Base-by-base conservation (phyloP, 2,329 filamentous ascomycete species). In the Pleurostoma richardsiae region DNA sequence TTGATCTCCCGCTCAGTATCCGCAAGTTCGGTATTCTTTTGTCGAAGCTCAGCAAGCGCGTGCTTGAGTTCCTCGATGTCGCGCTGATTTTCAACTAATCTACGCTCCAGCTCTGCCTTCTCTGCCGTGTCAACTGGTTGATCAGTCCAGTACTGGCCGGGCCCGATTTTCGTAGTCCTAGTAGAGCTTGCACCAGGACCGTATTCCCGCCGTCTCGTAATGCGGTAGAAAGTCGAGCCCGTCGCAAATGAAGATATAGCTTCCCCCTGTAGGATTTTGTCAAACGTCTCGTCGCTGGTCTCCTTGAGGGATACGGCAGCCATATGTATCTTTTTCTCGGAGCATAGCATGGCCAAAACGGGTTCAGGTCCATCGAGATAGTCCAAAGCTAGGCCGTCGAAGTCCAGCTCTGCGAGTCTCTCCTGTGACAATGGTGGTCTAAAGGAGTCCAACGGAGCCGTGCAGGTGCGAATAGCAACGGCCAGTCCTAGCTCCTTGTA, bases 281-380 rank as follows among this genome's bases (percentile, higher is more conserved):
- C 72, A 57, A 85, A 89, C 55, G 90, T 83, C 38, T 78, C 72
- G 30, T 88, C 79, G 3, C 65, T 79, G 31, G 91, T 80, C 7
- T 88, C 81, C 4, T 63, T 64, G 10, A 83, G 69, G 11, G 79
- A 73, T 40, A 92, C 77, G 1, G 82, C 89, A 5, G 85, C 84
- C 29, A 72, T 70, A 56, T 95, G 82, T 5, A 96, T 65, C 45
- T 71, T 77, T 48, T 77, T 80, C 54, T 88, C 85, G 10, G 82
- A 78, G 64, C 90, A 96, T 27, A 99, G 78, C 86, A 95, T 94
- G 5, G 89, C 86, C 31, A 97, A 70, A 2, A 99, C 88, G 2
- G 88, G 79, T 2, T 85, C 82, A 0, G 95, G 95, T 0, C 92
- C 94, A 31, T 84, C 77, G 5, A 99, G 61, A 49, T 79, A 88